Evolutionary conservation across 352 stramenopile genomes (phyloP), one percentile per base, ranked within the genome.

Genomic region (Globisporangium uncinulatum): DNA sequence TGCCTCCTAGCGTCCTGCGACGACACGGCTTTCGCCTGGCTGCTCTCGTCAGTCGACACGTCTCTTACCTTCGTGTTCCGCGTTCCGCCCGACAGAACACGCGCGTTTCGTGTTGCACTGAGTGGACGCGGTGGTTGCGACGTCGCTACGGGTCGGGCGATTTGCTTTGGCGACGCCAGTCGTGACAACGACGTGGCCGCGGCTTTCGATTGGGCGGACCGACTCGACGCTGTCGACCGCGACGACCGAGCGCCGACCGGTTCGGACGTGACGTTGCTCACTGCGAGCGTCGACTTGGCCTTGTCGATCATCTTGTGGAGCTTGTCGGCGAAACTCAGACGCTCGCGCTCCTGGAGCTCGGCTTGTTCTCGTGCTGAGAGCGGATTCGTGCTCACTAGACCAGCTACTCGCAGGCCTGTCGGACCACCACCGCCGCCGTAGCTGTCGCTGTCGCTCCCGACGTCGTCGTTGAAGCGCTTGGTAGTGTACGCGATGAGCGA

Each of bases 291-390:
- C 1, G 73, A 83, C 56, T 94, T 89, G 8, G 83, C 79, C 52
- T 89, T 88, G 54, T 94, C 83, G 54, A 94, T 94, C 83, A 92
- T 92, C 49, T 89, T 89, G 71, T 94, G 83, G 14, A 94, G 57
- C 43, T 94, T 94, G 47, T 94, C 81, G 10, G 83, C 83, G 63
- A 94, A 94, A 21, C 78, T 91, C 45, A 94, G 48, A 7, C 83
- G 67, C 39, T 88, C 76, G 13, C 71, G 69, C 46, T 89, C 79
- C 56, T 70, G 64, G 11, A 74, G 65, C 49, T 79, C 70, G 15
- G 69, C 69, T 52, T 69, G 73, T 39, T 74, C 70, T 10, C 54
- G 59, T 31, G 61, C 59, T 0, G 58, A 66, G 41, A 75, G 41
- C 42, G 46, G 67, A 31, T 56, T 56, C 31, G 20, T 61, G 11